Base-by-base conservation (phyloP, 306 rosid genomes). In the Rosa chinensis region DNA sequence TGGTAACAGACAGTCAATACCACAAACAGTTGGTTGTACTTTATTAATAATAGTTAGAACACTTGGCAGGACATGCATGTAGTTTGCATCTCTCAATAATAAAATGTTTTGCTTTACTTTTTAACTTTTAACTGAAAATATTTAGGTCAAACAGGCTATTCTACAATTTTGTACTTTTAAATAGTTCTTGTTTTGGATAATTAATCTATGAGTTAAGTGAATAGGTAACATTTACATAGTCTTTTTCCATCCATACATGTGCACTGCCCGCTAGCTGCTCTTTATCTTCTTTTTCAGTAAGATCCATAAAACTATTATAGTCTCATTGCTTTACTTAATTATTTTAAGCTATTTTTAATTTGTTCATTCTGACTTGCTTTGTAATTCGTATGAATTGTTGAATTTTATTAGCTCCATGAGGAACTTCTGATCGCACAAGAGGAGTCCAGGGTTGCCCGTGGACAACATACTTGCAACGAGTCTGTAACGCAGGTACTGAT, bases 351-450 rank as follows among this genome's bases (percentile, higher is more conserved):
- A 39, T 77, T 78, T 53, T 75, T 55, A 44, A 52, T 32, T 35
- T 59, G 62, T 72, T 52, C 61, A 74, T 70, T 78, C 58, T 83
- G 58, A 68, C 77, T 21, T 64, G 37, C 75, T 67, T 78, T 77
- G 82, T 79, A 66, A 70, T 78, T 66, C 70, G 44, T 80, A 64
- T 56, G 52, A 76, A 35, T 74, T 77, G 40, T 85, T 45, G 73
- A 32, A 21, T 61, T 74, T 78, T 10, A 48, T 66, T 79, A 94
- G 99, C 91, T 94, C 82, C 77, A 84, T 49, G 89, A 88, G 76
- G 94, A 92, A 85, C 95, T 92, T 79, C 77, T 50, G 23, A 71
- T 58, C 74, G 97, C 93, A 73, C 87, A 78, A 73, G 91, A 94
- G 81, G 92, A 86, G 80, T 92, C 92, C 56, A 87, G 78, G 78